Percentiles rank a stretch among this genome's conserved stretches.
Conservation (phyloP, 2,329 filamentous ascomycete species). For the Phialocephala subalpina region DNA sequence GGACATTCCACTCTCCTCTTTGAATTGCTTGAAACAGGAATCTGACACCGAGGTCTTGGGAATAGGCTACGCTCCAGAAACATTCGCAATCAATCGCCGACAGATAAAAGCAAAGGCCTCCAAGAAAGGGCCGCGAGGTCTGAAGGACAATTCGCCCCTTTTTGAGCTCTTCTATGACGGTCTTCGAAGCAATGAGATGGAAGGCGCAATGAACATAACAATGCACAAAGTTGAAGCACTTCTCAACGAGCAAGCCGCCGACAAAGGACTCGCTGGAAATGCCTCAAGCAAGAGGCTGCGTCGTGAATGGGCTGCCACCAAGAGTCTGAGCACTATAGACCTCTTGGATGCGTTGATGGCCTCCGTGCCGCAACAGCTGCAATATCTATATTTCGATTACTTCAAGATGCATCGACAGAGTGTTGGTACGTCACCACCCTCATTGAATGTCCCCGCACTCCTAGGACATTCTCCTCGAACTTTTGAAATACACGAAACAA, state of each 20-base stretch:
- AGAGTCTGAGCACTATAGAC: slow-evolving; percentile 10
- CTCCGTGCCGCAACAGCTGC: slow-evolving; percentile 14
- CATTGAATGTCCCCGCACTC: too few species aligned
- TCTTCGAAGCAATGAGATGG: slow-evolving; percentile 3
- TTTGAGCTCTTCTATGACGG: not conserved
- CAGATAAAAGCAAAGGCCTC: not conserved
- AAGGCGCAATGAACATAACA: slow-evolving; percentile 9
- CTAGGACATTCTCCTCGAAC: too few species aligned
- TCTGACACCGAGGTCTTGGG: too few species aligned
- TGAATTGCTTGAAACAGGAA: too few species aligned
- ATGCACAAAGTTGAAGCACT: slow-evolving; percentile 26
- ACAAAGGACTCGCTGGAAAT: slow-evolving; percentile 6
- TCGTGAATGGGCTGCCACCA: slow-evolving; percentile 10
- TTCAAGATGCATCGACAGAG: slow-evolving; percentile 24
- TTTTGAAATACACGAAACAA: too few species aligned
- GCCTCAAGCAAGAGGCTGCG: slow-evolving; percentile 1
- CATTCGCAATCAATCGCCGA: slow-evolving; percentile 20
- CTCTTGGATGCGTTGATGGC: slow-evolving; percentile 17
- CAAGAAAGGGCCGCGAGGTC: slow-evolving; percentile 17
- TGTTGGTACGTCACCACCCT: too few species aligned
- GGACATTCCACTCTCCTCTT: too few species aligned
- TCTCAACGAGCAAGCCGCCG: slow-evolving; percentile 20
- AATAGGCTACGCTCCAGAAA: slow-evolving; percentile 5
- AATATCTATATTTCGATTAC: slow-evolving; percentile 23
- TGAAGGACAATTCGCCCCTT: slow-evolving; percentile 11